phyloP scores from a whole-genome alignment of 352 stramenopile genomes.

The Elongisporangium prolatum region DNA sequence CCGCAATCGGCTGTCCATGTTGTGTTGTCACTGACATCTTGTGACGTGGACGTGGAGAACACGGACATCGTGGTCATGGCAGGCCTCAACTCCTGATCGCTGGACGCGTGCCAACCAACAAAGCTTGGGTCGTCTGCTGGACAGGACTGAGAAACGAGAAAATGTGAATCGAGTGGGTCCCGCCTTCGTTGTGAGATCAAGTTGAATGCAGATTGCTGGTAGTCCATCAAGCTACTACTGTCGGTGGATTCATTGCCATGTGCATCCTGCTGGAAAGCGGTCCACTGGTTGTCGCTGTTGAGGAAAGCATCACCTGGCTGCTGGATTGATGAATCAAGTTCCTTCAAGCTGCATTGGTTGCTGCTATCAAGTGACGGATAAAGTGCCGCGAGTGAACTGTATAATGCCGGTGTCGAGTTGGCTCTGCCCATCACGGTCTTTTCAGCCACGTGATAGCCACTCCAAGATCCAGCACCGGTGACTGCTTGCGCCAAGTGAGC shows the following conservation, averaged over 20 bases:
- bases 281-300: neutral
- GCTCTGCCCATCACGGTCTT: neutral
- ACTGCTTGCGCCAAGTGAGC: slow-evolving; percentile 17
- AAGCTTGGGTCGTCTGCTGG: neutral
- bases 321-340: neutral
- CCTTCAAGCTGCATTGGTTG: neutral
- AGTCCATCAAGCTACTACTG: neutral
- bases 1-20: neutral
- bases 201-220: neutral
- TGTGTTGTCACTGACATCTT: neutral
- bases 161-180: neutral
- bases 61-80: neutral
- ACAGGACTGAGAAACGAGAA: neutral
- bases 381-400: neutral
- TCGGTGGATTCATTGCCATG: neutral
- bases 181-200: neutral
- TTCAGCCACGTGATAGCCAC: neutral
- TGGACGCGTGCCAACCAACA: neutral
- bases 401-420: neutral
- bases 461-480: neutral
- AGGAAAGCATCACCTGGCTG: neutral
- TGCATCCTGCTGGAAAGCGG: neutral
- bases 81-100: slow-evolving; percentile 2
- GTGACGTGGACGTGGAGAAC: neutral
- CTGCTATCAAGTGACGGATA: neutral